Percentiles rank a stretch among this genome's conserved stretches.
Evolutionary conservation across 2,329 filamentous ascomycete species (phyloP).

Genomic region (Botrytis aclada): DNA sequence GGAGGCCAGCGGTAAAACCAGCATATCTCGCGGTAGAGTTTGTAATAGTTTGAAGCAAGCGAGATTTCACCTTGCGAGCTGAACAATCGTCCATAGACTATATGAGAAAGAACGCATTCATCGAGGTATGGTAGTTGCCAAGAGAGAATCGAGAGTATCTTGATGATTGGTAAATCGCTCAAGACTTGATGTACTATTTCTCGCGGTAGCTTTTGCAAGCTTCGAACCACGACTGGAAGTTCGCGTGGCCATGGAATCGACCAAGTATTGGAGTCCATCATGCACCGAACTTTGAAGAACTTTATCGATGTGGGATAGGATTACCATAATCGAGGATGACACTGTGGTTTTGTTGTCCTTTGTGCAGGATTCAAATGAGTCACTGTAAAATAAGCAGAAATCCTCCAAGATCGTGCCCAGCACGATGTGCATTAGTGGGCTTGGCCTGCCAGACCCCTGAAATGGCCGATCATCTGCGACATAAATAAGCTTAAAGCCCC

Average conservation of each 20-base stretch:
- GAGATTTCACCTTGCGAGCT: neutral
- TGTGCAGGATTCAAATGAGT: neutral
- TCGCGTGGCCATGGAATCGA: constrained; percentile 6
- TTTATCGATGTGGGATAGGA: neutral
- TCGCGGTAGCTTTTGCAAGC: constrained; percentile 19
- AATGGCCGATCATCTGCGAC: neutral
- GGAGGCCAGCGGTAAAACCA: neutral
- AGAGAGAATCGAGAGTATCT: constrained; percentile 21
- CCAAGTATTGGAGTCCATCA: neutral
- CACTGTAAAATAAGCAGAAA: too few species aligned
- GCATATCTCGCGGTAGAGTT: constrained; percentile 3
- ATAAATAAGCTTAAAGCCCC: neutral
- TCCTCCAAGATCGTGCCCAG: too few species aligned
- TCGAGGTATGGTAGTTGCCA: neutral
- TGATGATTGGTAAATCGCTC: constrained; percentile 19
- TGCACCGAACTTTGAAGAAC: neutral
- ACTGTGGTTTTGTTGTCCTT: neutral
- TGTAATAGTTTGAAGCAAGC: neutral
- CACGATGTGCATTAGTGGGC: neutral
- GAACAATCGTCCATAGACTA: neutral
- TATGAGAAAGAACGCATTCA: constrained; percentile 7
- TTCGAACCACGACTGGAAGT: constrained; percentile 14
- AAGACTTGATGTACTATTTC: constrained; percentile 23
- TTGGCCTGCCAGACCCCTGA: neutral
- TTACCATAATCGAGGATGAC: neutral